Percentiles rank a stretch among this genome's conserved stretches.
These are phyloP conservation scores for Aureobasidium sp. DNA, from an alignment of 2,329 filamentous ascomycete genomes.

Conservation along the genomic window DNA sequence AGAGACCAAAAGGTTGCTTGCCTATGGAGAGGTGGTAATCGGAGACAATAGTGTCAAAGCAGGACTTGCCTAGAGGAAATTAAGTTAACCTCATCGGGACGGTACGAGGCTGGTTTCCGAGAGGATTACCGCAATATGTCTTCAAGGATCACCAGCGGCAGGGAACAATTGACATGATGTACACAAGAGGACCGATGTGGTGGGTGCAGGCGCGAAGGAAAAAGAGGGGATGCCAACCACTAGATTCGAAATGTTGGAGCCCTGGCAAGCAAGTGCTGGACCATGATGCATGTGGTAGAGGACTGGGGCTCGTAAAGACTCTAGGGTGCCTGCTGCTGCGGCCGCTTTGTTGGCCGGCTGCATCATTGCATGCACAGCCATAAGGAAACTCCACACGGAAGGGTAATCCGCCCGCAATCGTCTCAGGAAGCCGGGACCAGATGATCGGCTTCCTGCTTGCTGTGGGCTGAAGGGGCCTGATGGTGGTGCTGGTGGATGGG, in stretches of 20 bases:
- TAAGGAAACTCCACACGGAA: constrained; percentile 13
- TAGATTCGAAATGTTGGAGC: background rate
- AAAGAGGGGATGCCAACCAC: constrained; percentile 10
- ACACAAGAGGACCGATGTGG: background rate
- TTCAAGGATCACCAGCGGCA: constrained; percentile 11
- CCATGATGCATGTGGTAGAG: constrained; percentile 7
- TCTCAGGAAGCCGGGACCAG: constrained; percentile 1
- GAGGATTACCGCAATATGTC: constrained; percentile 5
- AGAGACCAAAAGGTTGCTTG: background rate
- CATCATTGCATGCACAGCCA: constrained; percentile 6
- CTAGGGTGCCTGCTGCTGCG: constrained; percentile 9
- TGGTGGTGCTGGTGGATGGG: background rate
- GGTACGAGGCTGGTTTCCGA: constrained; percentile 13
- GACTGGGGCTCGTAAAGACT: constrained; percentile 9
- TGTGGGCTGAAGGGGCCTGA: constrained; percentile 6
- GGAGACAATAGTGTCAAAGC: constrained; percentile 12
- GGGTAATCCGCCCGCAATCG: constrained; percentile 5
- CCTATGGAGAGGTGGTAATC: constrained; percentile 1
- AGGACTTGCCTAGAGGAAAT: constrained; percentile 9
- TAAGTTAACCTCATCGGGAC: constrained; percentile 16
- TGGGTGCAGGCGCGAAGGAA: constrained; percentile 1
- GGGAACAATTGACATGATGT: constrained; percentile 4
- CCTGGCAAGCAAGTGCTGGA: background rate
- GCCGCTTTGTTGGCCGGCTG: constrained; percentile 15
- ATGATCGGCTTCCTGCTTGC: constrained; percentile 11